Conservation (phyloP, 495 filamentous ascomycete genomes). For the Neurospora sp. region DNA sequence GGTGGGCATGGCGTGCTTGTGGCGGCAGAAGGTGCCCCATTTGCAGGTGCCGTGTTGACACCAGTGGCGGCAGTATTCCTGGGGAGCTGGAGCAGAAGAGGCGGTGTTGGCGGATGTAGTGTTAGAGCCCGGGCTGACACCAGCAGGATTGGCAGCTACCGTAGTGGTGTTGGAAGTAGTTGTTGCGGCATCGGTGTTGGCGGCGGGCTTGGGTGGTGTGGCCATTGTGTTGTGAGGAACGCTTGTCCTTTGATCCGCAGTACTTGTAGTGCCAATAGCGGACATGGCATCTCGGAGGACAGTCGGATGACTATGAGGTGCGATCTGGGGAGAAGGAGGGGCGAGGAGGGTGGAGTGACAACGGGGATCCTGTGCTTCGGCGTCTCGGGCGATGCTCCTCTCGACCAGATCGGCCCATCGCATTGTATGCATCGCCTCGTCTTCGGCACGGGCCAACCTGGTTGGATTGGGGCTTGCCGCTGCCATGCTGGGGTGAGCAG, state of each 20-base stretch:
- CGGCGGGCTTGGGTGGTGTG: not conserved
- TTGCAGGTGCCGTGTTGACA: constrained; percentile 34
- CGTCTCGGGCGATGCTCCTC: not conserved
- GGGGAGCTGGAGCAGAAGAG: not conserved
- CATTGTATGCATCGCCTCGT: not conserved
- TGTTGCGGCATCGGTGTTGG: not conserved
- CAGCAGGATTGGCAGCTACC: not conserved
- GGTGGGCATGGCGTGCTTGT: constrained; percentile 32
- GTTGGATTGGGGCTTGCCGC: not conserved
- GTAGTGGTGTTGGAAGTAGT: not conserved
- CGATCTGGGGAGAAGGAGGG: not conserved
- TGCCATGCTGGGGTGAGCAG: not conserved
- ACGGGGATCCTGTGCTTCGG: not conserved
- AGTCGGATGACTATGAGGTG: not conserved
- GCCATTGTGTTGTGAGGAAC: not conserved
- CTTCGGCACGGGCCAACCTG: not conserved
- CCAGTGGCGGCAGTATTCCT: constrained; percentile 34
- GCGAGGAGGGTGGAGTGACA: not conserved
- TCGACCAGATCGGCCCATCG: not conserved
- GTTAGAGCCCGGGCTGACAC: not conserved
- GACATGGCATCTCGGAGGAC: constrained; percentile 6
- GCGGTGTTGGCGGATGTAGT: not conserved
- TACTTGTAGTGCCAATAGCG: not conserved
- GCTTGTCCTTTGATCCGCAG: constrained; percentile 1
- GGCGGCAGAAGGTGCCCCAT: constrained; percentile 30